Conservation (phyloP, 2,329 filamentous ascomycete genomes). For the Aspergillus novofumigatus region DNA sequence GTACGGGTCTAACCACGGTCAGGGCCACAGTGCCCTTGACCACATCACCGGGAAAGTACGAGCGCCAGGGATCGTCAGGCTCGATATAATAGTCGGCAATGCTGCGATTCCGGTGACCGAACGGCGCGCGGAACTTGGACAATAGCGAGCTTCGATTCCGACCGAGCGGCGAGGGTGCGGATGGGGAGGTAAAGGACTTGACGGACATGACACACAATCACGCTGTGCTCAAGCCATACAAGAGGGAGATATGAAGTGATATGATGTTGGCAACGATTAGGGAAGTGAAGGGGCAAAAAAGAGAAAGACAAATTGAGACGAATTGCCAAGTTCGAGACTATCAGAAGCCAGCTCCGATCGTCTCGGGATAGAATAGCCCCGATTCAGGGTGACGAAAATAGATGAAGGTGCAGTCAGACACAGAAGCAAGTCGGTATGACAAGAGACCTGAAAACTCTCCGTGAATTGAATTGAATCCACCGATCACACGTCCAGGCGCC, state of each 20-base stretch:
- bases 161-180: conserved; percentile 34
- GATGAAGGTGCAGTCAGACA: background rate
- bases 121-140: conserved; percentile 54
- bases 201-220: conserved; percentile 39
- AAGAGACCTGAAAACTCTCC: background rate
- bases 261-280: background rate
- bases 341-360: background rate
- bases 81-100: conserved; percentile 60
- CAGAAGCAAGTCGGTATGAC: background rate
- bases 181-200: conserved; percentile 29
- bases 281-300: background rate
- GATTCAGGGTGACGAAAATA: background rate
- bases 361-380: background rate
- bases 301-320: background rate
- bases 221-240: conserved; percentile 33
- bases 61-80: conserved; percentile 59
- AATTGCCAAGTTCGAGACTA: background rate
- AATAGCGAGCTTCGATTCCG: conserved; percentile 44
- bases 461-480: background rate
- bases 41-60: conserved; percentile 59
- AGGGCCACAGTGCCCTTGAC: conserved; percentile 58
- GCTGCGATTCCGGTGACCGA: conserved; percentile 51
- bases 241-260: conserved; percentile 7
- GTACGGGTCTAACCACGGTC: conserved; percentile 56
- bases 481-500: conserved; percentile 1